A percentile compares a stretch with the other conserved stretches of the same genome.
Conservation (phyloP, 2,329 filamentous ascomycete species). For the Alternaria sp. region DNA sequence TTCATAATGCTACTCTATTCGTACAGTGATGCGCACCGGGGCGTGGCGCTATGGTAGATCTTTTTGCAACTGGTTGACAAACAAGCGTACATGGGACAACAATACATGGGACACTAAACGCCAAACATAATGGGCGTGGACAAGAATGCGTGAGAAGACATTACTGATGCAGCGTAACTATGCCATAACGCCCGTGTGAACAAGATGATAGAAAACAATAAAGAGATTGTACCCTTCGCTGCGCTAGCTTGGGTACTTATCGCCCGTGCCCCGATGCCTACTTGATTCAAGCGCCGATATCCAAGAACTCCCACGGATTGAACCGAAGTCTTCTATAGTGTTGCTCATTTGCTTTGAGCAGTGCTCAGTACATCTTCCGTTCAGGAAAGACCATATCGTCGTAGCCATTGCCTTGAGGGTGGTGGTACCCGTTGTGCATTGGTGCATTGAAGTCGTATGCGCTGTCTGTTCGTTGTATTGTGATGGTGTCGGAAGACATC, state of each 20-base stretch:
- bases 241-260: slow-evolving; percentile 31
- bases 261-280: slow-evolving; percentile 15
- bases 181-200: slow-evolving; percentile 7
- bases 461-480: slow-evolving; percentile 30
- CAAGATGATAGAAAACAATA: slow-evolving; percentile 1
- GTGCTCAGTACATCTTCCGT: slow-evolving; percentile 42
- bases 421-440: slow-evolving; percentile 37
- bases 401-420: slow-evolving; percentile 36
- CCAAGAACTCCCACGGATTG: slow-evolving; percentile 9
- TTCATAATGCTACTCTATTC: slow-evolving; percentile 10
- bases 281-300: slow-evolving; percentile 10
- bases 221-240: slow-evolving; percentile 26
- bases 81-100: slow-evolving; percentile 11
- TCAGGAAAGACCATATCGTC: slow-evolving; percentile 50
- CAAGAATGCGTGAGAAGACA: slow-evolving; percentile 14
- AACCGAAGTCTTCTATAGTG: slow-evolving; percentile 1
- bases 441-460: slow-evolving; percentile 45
- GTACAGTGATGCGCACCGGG: slow-evolving; percentile 7
- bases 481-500: slow-evolving; percentile 40
- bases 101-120: slow-evolving; percentile 13
- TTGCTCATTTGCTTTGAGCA: not conserved
- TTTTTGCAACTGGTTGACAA: not conserved
- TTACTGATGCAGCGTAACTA: slow-evolving; percentile 5
- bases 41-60: not conserved
- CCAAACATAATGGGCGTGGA: slow-evolving; percentile 1